Evolutionary conservation across 1,284 basidiomycete species (phyloP), one percentile per base, ranked within the genome.

Genomic region (Sparassis latifolia): DNA sequence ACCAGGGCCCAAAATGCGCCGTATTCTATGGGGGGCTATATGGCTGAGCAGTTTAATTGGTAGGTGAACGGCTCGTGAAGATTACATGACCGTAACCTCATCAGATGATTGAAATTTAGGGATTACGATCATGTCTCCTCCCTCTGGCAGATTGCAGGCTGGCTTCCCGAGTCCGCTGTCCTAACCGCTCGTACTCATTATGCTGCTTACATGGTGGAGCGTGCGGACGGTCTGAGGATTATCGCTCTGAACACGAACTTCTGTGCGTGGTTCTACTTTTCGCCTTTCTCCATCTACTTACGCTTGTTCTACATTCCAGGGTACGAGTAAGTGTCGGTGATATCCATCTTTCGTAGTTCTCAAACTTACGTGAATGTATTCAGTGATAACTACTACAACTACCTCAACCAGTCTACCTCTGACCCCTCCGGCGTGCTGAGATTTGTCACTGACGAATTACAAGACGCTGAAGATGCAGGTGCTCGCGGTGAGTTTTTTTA

Each of bases 201-300:
- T 59, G 78, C 81, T 6, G 88, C 76, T 10, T 92, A 89, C 63
- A 82, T 81, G 69, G 84, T 89, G 20, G 75, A 76, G 55, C 79
- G 86, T 20, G 59, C 66, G 5, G 81, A 89, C 53, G 88, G 86
- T 1, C 68, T 92, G 31, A 74, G 86, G 30, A 69, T 92, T 42
- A 86, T 92, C 53, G 81, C 86, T 38, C 66, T 92, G 55, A 90
- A 92, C 62, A 90, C 86, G 9, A 82, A 92, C 63, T 62, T 88
- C 52, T 89, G 84, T 84, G 63, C 51, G 79, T 70, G 3, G 10
- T 2, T 35, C 20, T 20, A 20, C 20, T 20, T 20, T 20, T 20
- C 20, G 20, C 20, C 20, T 20, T 20, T 20, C 20, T 20, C 20
- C 20, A 20, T 20, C 20, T 20, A 20, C 20, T 20, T 20, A 20